Base-by-base conservation (phyloP, 176 grass and related monocot species). In the Phyllostachys edulis region DNA sequence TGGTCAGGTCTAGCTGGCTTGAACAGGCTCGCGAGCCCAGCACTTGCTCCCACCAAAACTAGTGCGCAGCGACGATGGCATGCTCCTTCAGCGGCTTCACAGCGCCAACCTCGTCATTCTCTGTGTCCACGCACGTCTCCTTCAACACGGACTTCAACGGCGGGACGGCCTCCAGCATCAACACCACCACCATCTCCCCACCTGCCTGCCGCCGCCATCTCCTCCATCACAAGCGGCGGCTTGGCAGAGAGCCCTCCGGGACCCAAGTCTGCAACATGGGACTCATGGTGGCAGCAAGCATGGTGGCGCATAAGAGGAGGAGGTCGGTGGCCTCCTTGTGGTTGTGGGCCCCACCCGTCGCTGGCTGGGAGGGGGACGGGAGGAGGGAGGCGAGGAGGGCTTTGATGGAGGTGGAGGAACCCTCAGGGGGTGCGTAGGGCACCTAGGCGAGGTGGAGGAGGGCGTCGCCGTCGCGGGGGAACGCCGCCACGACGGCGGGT, bases 201-300 rank as follows among this genome's bases (percentile, higher is more conserved):
- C 4, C 62, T 77, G 7, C 67, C 87, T n/a, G n/a, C 6, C 51
- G 72, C 66, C 2, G 79, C 77, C 63, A 97, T 67, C 66, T 84
- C 85, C 49, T 54, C 29, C 24, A 86, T n/a, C 64, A 76, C 82
- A 62, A 18, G 89, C 79, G 0, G 87, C 86, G 0, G 75, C 73
- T 1, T 42, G n/a, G n/a, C 46, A 1, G 24, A 67, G 45, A 94
- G 88, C 45, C 76, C 77, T 24, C 60, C 79, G n/a, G n/a, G 38
- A 94, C 71, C 95, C 95, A 94, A 84, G 84, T n/a, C n/a, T n/a
- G n/a, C n/a, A n/a, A n/a, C 88, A 5, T 90, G 92, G 18, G 69
- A 46, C 71, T 75, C 78, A 84, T 78, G 4, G 66, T 82, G 21
- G 84, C 69, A 20, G 88, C 40, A n/a, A n/a, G 2, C 45, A 77